Conservation (phyloP, 2,329 filamentous ascomycete genomes). For the Microsporum canis region DNA sequence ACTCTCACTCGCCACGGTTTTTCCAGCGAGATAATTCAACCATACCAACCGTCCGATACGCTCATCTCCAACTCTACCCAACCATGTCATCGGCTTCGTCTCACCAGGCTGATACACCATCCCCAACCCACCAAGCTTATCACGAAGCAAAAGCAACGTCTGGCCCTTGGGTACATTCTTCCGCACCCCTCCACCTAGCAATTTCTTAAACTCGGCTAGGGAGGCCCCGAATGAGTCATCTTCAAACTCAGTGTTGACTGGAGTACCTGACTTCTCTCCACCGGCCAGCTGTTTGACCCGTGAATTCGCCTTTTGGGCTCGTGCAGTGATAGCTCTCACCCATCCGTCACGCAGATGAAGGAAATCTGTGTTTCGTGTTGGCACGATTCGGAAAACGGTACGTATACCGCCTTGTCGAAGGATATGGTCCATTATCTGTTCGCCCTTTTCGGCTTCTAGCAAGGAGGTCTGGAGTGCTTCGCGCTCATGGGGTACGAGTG, state of each 20-base stretch:
- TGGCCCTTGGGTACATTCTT: constrained; percentile 65
- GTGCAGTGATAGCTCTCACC: constrained; percentile 69
- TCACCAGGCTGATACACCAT: constrained; percentile 51
- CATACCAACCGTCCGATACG: constrained; percentile 70
- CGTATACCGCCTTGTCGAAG: constrained; percentile 57
- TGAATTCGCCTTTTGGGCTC: constrained; percentile 49
- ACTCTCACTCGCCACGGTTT: constrained; percentile 72
- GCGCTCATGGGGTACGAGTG: constrained; percentile 72
- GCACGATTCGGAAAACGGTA: constrained; percentile 70
- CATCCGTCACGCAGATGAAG: constrained; percentile 84
- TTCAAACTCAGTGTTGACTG: constrained; percentile 38
- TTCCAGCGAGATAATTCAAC: constrained; percentile 81
- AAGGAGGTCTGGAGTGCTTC: constrained; percentile 57
- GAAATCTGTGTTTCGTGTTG: constrained; percentile 90
- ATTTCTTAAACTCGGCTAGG: constrained; percentile 62
- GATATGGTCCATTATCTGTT: constrained; percentile 62
- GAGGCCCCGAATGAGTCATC: constrained; percentile 67
- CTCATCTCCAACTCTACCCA: constrained; percentile 69
- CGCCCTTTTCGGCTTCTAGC: constrained; percentile 56
- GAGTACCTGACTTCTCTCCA: constrained; percentile 33
- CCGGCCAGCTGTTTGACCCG: constrained; percentile 29
- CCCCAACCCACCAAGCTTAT: constrained; percentile 52
- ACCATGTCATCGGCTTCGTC: constrained; percentile 38
- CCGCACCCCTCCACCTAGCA: constrained; percentile 63
- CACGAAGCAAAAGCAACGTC: constrained; percentile 62